These are phyloP conservation scores for Gelatoporia subvermispora DNA, from an alignment of 768 basidiomycete genomes.

Conservation along the genomic window DNA sequence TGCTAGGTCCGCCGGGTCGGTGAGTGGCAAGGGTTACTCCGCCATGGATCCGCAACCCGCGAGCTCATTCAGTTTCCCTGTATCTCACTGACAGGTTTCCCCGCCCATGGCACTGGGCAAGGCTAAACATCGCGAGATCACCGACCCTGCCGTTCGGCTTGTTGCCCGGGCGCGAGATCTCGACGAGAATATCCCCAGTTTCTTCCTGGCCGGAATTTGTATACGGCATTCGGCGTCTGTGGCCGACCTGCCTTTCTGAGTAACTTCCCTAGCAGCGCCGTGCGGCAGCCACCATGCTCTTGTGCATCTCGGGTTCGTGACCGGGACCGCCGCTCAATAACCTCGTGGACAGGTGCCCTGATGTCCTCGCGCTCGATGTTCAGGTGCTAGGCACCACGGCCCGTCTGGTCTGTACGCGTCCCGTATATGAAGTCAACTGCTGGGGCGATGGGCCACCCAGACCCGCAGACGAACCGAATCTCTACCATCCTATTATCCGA, in stretches of 20 bases:
- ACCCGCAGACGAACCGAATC: conserved; percentile 21
- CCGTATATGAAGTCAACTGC: conserved; percentile 15
- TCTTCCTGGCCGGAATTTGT: conserved; percentile 1
- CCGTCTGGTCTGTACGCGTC: conserved; percentile 2
- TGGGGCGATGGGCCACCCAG: conserved; percentile 7
- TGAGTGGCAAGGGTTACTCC: conserved; percentile 5
- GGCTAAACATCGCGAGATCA: conserved; percentile 22
- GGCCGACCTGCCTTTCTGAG: conserved; percentile 5
- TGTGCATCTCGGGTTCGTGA: conserved; percentile 1
- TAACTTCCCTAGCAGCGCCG: conserved; percentile 1
- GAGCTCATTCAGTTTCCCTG: conserved; percentile 3
- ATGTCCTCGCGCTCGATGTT: conserved; percentile 1
- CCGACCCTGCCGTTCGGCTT: conserved; percentile 6
- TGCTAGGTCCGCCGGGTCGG: background rate
- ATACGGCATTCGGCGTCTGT: conserved; percentile 4
- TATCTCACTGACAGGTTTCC: conserved; percentile 16
- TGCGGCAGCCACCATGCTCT: conserved; percentile 2
- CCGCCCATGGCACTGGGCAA: conserved; percentile 14
- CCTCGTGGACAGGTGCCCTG: conserved; percentile 4
- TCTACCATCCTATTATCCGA: conserved; percentile 22
- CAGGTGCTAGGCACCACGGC: conserved; percentile 14
- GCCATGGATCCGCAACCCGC: conserved; percentile 3
- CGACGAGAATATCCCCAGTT: conserved; percentile 20
- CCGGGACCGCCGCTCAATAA: background rate
- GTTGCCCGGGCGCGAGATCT: conserved; percentile 16